These are phyloP conservation scores for Aegilops longissima DNA, from an alignment of 176 grass and related monocot genomes.

Conservation along the genomic window DNA sequence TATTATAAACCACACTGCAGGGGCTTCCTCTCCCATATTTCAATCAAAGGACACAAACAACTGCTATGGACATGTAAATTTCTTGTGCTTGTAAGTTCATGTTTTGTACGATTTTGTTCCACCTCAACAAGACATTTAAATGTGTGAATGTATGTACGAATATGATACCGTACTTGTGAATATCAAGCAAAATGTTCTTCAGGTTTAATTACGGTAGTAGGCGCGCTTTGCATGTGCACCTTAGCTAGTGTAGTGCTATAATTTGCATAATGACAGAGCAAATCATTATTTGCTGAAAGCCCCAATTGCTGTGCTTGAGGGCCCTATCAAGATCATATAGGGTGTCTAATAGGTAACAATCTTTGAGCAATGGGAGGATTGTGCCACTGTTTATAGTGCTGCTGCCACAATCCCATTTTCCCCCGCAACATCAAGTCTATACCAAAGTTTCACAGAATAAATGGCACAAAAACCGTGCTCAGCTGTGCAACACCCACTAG, in stretches of 20 bases:
- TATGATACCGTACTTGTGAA: too few relatives aligned
- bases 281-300: conserved; percentile 13
- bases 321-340: background rate
- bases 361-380: conserved; percentile 14
- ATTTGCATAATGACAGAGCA: background rate
- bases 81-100: too few relatives aligned
- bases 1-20: too few relatives aligned
- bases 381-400: conserved; percentile 24
- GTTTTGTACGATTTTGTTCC: too few relatives aligned
- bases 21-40: too few relatives aligned
- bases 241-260: background rate
- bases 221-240: too few relatives aligned
- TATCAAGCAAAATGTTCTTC: too few relatives aligned
- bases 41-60: too few relatives aligned
- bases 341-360: background rate
- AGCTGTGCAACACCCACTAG: background rate
- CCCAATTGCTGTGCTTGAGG: background rate
- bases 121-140: too few relatives aligned
- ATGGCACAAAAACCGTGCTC: conserved; percentile 16
- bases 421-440: background rate
- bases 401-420: conserved; percentile 11
- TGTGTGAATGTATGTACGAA: too few relatives aligned
- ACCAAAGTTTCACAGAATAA: background rate
- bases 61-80: too few relatives aligned
- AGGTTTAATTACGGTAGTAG: too few relatives aligned